Evolutionary conservation across 2,329 filamentous ascomycete species (phyloP), one percentile per base, ranked within the genome.

Genomic region (Aspergillus jensenii): DNA sequence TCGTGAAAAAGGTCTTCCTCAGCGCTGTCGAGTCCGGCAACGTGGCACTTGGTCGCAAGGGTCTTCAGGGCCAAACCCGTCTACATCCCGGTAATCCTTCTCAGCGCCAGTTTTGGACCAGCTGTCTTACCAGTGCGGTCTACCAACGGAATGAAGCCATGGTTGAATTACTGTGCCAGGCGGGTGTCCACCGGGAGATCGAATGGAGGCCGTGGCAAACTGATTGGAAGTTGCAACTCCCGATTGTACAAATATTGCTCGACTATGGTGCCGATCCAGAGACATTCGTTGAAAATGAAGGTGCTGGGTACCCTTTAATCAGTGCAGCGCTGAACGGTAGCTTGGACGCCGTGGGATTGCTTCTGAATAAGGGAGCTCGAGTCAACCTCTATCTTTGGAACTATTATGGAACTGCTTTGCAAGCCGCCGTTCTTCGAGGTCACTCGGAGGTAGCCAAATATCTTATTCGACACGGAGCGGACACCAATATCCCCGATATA

Each of bases 81-180:
- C 12, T 46, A 14, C 19, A 15, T 12, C 4, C 4, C 2, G 11
- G 11, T 31, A 2, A 5, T 46, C 21, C 43, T 7, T 7, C 1
- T n/a, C 11, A 27, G 19, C 4, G 21, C 14, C 19, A 17, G 8
- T 31, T 12, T 23, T 46, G 43, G 21, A n/a, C 21, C 2, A 6
- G 17, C 15, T 47, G 21, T 4, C 45, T 47, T 4, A 3, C 14
- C 7, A 19, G 3, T n/a, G 45, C 27, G 27, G 45, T 17, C 25
- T 17, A 12, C 6, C 2, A 9, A 0, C 23, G 45, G 25, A 15
- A 33, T 33, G 25, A 31, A 11, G 23, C 12, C 1, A 47, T 47
- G 25, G 45, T 47, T 21, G 27, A 47, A 7, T 27, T 47, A 47
- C 25, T 47, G 23, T 47, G 45, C 25, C 12, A 33, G 25, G 27